Evolutionary conservation across 2,329 filamentous ascomycete species (phyloP).

Genomic region (Epichloe scottii): DNA sequence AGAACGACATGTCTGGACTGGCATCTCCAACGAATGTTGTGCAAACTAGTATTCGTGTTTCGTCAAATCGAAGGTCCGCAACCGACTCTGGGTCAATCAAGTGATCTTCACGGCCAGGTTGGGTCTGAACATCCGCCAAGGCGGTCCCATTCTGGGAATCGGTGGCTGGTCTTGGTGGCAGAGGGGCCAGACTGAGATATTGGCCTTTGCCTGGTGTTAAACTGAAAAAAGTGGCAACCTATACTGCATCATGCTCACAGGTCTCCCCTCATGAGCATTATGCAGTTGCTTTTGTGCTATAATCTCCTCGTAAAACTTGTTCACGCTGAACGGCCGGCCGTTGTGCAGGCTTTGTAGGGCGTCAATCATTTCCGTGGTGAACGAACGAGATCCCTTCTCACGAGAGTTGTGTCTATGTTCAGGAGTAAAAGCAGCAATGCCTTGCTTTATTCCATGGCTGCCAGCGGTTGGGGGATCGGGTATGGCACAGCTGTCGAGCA

Average conservation of each 20-base stretch:
- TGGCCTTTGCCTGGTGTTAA: slow-evolving; percentile 42
- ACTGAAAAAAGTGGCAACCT: slow-evolving; percentile 39
- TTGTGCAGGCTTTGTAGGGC: slow-evolving; percentile 40
- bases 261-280: slow-evolving; percentile 25
- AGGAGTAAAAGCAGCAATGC: slow-evolving; percentile 45
- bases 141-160: slow-evolving; percentile 18
- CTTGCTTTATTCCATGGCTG: slow-evolving; percentile 46
- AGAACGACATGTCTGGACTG: slow-evolving; percentile 52
- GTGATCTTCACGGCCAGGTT: slow-evolving; percentile 22
- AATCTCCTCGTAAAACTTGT: slow-evolving; percentile 45
- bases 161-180: slow-evolving; percentile 21
- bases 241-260: slow-evolving; percentile 32
- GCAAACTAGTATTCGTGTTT: slow-evolving; percentile 50
- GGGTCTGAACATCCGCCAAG: slow-evolving; percentile 11
- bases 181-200: slow-evolving; percentile 38
- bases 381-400: slow-evolving; percentile 37
- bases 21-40: slow-evolving; percentile 55
- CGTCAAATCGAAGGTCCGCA: slow-evolving; percentile 46
- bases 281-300: slow-evolving; percentile 32
- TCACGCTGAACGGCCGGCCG: slow-evolving; percentile 41
- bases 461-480: slow-evolving; percentile 37
- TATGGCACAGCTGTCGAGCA: slow-evolving; percentile 50
- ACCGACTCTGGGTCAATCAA: slow-evolving; percentile 35
- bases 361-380: slow-evolving; percentile 44
- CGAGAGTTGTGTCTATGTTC: slow-evolving; percentile 34